phyloP scores from a whole-genome alignment of 441 rosid species.

The Heliophila coronopifolia region DNA sequence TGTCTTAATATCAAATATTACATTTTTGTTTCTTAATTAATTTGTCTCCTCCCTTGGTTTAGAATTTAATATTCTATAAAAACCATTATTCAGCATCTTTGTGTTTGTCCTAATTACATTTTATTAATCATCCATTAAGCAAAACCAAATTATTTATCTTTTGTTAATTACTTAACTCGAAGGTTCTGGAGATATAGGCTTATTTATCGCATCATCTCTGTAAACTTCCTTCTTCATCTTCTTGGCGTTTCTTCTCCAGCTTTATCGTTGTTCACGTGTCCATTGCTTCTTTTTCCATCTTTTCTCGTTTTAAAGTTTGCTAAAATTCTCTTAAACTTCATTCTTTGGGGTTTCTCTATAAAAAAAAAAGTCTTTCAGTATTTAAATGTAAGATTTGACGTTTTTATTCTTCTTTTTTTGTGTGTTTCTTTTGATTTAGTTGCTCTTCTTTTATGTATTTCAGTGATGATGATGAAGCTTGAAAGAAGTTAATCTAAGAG shows the following conservation, averaged over 20 bases:
- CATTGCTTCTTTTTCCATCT: conserved; percentile 10
- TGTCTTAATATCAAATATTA: neutral
- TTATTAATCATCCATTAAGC: neutral
- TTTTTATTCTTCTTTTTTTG: neutral
- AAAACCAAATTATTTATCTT: neutral
- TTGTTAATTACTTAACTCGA: conserved; percentile 16
- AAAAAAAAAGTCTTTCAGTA: conserved; percentile 1
- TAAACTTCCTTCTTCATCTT: conserved; percentile 16
- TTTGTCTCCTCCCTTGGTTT: neutral
- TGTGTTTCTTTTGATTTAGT: conserved; percentile 3
- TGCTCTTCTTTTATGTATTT: neutral
- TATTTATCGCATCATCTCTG: neutral
- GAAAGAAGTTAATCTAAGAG: conserved; percentile 9
- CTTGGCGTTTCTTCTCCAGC: conserved; percentile 25
- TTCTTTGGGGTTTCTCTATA: neutral
- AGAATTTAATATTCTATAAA: neutral
- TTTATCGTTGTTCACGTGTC: conserved; percentile 30
- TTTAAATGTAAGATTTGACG: neutral
- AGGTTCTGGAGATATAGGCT: conserved; percentile 1
- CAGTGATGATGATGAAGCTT: conserved; percentile 17
- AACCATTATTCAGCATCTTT: neutral
- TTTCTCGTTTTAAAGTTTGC: conserved; percentile 11
- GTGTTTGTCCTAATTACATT: neutral
- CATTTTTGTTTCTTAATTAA: neutral
- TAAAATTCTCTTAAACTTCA: too few species aligned